Evolutionary conservation across 2,329 filamentous ascomycete genomes (phyloP), one percentile per base, ranked within the genome.

Genomic region (Fusarium xylarioides): DNA sequence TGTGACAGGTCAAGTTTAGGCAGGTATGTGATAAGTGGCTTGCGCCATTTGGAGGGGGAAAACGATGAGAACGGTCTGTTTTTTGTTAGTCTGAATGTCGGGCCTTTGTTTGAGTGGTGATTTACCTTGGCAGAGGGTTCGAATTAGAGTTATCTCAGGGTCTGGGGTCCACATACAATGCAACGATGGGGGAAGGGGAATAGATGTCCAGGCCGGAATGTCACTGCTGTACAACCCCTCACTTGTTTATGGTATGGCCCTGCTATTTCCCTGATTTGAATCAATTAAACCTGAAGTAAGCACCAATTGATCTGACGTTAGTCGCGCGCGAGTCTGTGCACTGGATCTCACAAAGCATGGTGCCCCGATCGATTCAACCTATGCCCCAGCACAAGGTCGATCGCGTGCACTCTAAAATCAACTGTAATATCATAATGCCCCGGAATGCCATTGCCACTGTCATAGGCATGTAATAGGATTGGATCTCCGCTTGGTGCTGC

Each of bases 11-110:
- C 50, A 65, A 21, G 11, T 37, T 23, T 38, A 6, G 26, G 4
- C 28, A 52, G 66, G 44, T 68, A 68, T 68, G 50, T 52, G 66
- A 68, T 47, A 40, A n/a, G 57, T 56, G 64, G 56, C 57, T 9
- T 63, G 11, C 23, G 11, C 38, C 10, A 44, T 32, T 26, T 50
- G 30, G 21, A 18, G 30, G 16, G 4, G 12, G 7, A 18, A 18
- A 37, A 38, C 57, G 43, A 56, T 46, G 50, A 52, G 50, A 68
- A 68, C 56, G 64, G 64, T 52, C 23, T 47, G 21, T 38, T 15
- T 53, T 53, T 8, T 37, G n/a, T 21, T 30, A 30, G 49, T 15
- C n/a, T 49, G 3, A 43, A 32, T 9, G 18, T 23, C 23, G 21
- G 9, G 10, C 15, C 21, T 37, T 42, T 15, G 16, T 21, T 30